Base-by-base conservation (phyloP, 148 eudicot species). In the Rhododendron mucronatum region DNA sequence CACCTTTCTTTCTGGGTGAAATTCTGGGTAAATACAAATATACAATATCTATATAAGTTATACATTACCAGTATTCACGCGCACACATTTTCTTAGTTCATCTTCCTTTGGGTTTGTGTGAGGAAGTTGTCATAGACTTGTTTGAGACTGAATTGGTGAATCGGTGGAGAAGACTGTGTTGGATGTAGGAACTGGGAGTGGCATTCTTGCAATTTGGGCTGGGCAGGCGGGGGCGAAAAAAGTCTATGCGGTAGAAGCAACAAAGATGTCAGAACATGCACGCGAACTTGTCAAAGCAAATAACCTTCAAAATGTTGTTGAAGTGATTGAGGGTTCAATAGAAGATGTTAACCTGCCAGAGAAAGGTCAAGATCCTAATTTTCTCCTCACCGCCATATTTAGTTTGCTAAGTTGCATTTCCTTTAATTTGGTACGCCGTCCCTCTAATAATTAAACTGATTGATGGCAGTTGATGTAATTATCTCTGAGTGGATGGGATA, bases 401-500 rank as follows among this genome's bases (percentile, higher is more conserved):
- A 75, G 4, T 10, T 23, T 77, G 50, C 26, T 76, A 33, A 39
- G 87, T 59, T 48, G 21, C 61, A 50, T 59, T 30, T 89, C 8
- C 8, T 65, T 71, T 71, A 21, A 35, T 26, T 67, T 28, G 48
- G 10, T 44, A 48, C 26, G 35, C 71, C 23, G 81, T 76, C 41
- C 11, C 39, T 82, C 80, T 89, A 30, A 90, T 33, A 14, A 4
- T 51, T 57, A 30, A 84, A 84, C 41, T 84, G 48, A 84, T 90
- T 86, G 87, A 73, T 89, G 86, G 87, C 93, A 97, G 99, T 97
- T 86, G 99, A 97, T 90, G 95, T 97, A 67, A 97, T 97, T 73
- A 97, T 97, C 86, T 97, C 99, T 0, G 99, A 97, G 87, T 97
- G 99, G 99, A 97, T 97, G 99, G 99, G 99, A 33, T 95, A 97